A percentile compares a stretch with the other conserved stretches of the same genome.
phyloP scores from a whole-genome alignment of 352 stramenopile genomes.

The Pythium aphanidermatum region DNA sequence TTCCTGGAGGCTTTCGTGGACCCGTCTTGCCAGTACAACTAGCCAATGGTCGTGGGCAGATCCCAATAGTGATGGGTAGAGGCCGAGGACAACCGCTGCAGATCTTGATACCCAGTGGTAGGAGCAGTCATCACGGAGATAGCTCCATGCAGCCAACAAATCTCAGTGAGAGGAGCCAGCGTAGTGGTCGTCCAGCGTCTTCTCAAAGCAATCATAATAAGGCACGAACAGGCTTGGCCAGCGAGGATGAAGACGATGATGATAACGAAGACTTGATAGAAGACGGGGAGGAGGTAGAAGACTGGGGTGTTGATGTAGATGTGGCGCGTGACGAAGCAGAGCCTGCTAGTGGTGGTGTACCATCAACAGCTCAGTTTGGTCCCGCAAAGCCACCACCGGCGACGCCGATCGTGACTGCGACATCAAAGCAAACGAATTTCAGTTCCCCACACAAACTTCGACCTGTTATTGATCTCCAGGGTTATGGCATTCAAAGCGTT shows the following conservation, averaged over 20 bases:
- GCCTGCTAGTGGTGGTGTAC: too few species aligned
- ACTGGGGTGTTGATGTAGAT: conserved; percentile 13
- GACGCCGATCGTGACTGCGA: background rate
- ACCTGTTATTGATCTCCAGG: conserved; percentile 7
- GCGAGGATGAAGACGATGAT: background rate
- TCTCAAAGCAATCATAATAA: too few species aligned
- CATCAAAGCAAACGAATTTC: background rate
- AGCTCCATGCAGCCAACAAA: background rate
- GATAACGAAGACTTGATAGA: conserved; percentile 14
- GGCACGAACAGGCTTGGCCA: too few species aligned
- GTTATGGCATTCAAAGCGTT: conserved; percentile 6
- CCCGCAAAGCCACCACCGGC: background rate
- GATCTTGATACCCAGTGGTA: conserved; percentile 6
- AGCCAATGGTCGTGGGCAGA: background rate
- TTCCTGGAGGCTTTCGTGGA: conserved; percentile 4
- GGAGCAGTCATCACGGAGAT: conserved; percentile 2
- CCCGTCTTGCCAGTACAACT: background rate
- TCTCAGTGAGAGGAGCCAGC: background rate
- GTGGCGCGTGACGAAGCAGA: background rate
- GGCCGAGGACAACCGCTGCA: conserved; percentile 10
- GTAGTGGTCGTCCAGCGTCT: too few species aligned
- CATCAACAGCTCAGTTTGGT: too few species aligned
- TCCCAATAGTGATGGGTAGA: conserved; percentile 3
- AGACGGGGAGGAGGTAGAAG: conserved; percentile 19
- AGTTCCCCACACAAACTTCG: background rate